Evolutionary conservation across 1,284 basidiomycete species (phyloP).

Genomic region (Thelephora terrestris): DNA sequence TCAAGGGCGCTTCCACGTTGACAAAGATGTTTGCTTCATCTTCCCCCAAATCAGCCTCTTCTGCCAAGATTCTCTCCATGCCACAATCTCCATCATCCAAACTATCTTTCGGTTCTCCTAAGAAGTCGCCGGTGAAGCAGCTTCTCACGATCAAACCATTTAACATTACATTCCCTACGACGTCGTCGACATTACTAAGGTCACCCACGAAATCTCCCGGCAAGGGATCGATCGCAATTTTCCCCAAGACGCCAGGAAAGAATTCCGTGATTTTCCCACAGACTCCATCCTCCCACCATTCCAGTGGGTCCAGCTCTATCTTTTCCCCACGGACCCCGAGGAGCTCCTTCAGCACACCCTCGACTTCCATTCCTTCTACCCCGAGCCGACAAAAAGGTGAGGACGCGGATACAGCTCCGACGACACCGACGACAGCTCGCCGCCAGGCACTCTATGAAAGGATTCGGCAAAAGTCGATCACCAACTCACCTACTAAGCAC

Average conservation of each 20-base stretch:
- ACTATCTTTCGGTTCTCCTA: slow-evolving; percentile 21
- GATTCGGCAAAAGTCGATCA: slow-evolving; percentile 57
- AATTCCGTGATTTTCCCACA: slow-evolving; percentile 29
- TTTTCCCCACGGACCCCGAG: slow-evolving; percentile 31
- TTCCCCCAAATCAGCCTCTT: slow-evolving; percentile 48
- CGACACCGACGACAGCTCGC: slow-evolving; percentile 63
- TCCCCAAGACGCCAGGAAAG: slow-evolving; percentile 23
- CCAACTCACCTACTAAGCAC: slow-evolving; percentile 53
- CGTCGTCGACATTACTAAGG: slow-evolving; percentile 18
- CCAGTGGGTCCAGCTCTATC: slow-evolving; percentile 21
- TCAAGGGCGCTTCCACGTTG: slow-evolving; percentile 49
- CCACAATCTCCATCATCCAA: slow-evolving; percentile 36
- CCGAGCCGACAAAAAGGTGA: slow-evolving; percentile 52
- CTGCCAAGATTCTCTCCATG: slow-evolving; percentile 30
- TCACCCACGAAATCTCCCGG: background rate
- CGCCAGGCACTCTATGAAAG: slow-evolving; percentile 72
- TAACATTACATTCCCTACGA: slow-evolving; percentile 42
- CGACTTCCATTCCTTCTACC: slow-evolving; percentile 45
- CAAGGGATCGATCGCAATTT: slow-evolving; percentile 20
- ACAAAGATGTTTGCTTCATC: slow-evolving; percentile 60
- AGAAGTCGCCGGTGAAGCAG: slow-evolving; percentile 38
- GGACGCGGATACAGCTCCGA: slow-evolving; percentile 41
- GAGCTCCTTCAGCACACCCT: slow-evolving; percentile 18
- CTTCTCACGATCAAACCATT: slow-evolving; percentile 24
- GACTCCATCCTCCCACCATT: slow-evolving; percentile 20